Conservation (phyloP, 2,329 filamentous ascomycete genomes). For the Teratosphaeria gauchensis region DNA sequence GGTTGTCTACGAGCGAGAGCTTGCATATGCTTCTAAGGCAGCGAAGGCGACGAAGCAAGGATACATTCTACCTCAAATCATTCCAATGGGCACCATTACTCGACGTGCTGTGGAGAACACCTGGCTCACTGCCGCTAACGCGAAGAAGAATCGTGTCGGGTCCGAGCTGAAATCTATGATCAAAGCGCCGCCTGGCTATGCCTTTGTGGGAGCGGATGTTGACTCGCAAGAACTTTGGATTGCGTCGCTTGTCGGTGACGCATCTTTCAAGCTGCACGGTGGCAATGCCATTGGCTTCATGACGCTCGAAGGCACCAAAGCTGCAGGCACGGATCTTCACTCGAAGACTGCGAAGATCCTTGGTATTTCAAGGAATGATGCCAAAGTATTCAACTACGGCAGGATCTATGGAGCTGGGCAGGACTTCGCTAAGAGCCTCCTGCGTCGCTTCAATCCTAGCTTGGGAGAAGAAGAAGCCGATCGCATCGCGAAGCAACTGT, state of each 20-base stretch:
- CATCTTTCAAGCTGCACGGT: constrained; percentile 87
- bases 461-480: constrained; percentile 71
- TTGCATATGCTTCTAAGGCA: constrained; percentile 18
- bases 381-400: constrained; percentile 97
- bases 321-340: constrained; percentile 86
- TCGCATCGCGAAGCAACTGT: constrained; percentile 67
- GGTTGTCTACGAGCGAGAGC: constrained; percentile 73
- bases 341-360: constrained; percentile 87
- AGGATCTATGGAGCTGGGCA: constrained; percentile 97
- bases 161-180: constrained; percentile 98
- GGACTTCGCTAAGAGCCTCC: constrained; percentile 80
- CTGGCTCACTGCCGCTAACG: constrained; percentile 95
- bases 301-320: constrained; percentile 94
- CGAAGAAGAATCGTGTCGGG: constrained; percentile 89
- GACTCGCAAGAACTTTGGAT: constrained; percentile 98
- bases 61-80: constrained; percentile 88
- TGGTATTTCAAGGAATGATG: constrained; percentile 87
- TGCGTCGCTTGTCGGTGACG: constrained; percentile 86
- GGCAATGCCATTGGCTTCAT: constrained; percentile 98
- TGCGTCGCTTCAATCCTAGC: constrained; percentile 85
- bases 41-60: constrained; percentile 43
- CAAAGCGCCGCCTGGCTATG: constrained; percentile 78
- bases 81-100: constrained; percentile 97
- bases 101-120: constrained; percentile 92
- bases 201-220: constrained; percentile 92